Base-by-base conservation (phyloP, 1,139 yeast species). In the Blastobotrys capitulatus region DNA sequence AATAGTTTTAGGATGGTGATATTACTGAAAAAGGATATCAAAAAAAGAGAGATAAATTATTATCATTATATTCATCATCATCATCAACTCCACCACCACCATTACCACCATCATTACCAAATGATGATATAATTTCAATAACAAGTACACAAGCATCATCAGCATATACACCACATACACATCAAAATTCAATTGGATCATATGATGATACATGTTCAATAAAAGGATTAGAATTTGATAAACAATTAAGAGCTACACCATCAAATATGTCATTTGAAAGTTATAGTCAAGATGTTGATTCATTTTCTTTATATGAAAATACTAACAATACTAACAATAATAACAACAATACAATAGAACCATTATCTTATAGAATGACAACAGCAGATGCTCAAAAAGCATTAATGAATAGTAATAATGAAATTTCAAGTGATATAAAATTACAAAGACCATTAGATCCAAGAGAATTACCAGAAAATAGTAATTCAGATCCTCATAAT, bases 21-120 rank as follows among this genome's bases (percentile, higher is more conserved):
- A 69, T 83, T 51, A 83, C 89, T 0, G 80, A 76, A 47, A 83
- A 82, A 61, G 89, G 90, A 1, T 83, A 80, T 60, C 68, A 72
- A 40, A 81, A 78, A 57, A 80, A 79, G 53, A 67, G 86, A 48
- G 74, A 73, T 38, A 32, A 25, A 25, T 12, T 41, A 29, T 22
- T 37, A 13, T 22, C 40, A 13, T 6, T 19, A 13, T 22, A 22
- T 8, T 4, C 40, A 9, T 6, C 26, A 19, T 4, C 25, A 22
- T 5, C 25, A n/a, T 16, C 37, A n/a, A 10, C 37, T n/a, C 19
- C 6, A 36, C 39, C 5, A 18, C 39, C 9, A 12, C 39, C 6
- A 9, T 26, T 22, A 9, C 39, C 20, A n/a, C 37, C 10, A 6
- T 16, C 10, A 16, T 6, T 37, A 16, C 5, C 9, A 22, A 18